Base-by-base conservation (phyloP, 768 basidiomycete genomes). In the Coprinopsis sp. region DNA sequence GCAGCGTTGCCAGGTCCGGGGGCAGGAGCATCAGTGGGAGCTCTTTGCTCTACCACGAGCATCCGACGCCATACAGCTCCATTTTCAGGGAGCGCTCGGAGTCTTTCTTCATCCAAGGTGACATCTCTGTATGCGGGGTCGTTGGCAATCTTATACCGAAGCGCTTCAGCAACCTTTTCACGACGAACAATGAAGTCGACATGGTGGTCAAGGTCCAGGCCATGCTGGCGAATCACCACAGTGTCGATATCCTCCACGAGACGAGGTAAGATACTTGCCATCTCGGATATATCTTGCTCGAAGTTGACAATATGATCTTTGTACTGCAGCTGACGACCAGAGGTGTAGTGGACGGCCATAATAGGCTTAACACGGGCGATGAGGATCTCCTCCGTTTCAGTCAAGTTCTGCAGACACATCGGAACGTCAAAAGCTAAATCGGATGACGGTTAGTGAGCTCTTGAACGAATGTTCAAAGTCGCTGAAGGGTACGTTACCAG, bases 211-310 rank as follows among this genome's bases (percentile, higher is more conserved):
- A 55, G 30, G 46, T 55, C 25, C 19, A 47, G 38, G 21, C 46
- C 50, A 19, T 44, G n/a, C 36, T 37, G 8, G 21, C 36, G 36
- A 18, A 37, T 37, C 39, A 59, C 46, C 19, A 57, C 45, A 21
- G 57, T 18, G 14, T 59, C 52, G 27, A 34, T 44, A 12, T 57
- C 49, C 34, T 59, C 56, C n/a, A 56, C 54, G 30, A 57, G 34
- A 5, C 41, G 51, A 7, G 56, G 54, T 8, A 57, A 24, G 29
- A 37, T 47, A 2, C 16, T 37, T 10, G 46, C 49, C 7, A 55
- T 27, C 7, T 47, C 34, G 4, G 49, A 28, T 12, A 53, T 51
- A 39, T 57, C 51, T 33, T 53, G 51, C 3, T 42, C n/a, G 24
- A 54, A 59, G 50, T 54, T 54, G 55, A 47, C 34, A 39, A 54